phyloP scores from a whole-genome alignment of 1,284 basidiomycete genomes.

The Cryptococcus wingfieldii region DNA sequence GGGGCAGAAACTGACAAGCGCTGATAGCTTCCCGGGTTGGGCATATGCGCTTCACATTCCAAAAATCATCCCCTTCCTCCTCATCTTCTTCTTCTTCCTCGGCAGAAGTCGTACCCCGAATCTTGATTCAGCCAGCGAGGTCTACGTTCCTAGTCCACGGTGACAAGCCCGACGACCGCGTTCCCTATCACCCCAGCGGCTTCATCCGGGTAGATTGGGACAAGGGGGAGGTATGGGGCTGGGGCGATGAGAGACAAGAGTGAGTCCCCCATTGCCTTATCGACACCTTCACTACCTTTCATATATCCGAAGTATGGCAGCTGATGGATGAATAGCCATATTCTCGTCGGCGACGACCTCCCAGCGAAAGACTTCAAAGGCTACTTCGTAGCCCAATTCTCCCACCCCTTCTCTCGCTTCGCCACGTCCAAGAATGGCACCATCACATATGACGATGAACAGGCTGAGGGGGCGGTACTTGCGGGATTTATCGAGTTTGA shows the following conservation, averaged over 20 bases:
- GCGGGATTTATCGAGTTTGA: constrained; percentile 61
- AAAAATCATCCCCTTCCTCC: constrained; percentile 22
- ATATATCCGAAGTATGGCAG: background rate
- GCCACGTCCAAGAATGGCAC: constrained; percentile 57
- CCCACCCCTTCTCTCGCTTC: constrained; percentile 52
- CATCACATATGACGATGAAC: constrained; percentile 29
- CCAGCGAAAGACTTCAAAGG: constrained; percentile 58
- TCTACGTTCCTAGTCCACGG: constrained; percentile 58
- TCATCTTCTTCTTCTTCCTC: background rate
- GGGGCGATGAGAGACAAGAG: constrained; percentile 70
- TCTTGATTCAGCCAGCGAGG: constrained; percentile 68
- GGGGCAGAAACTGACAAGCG: background rate
- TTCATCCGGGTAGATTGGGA: constrained; percentile 54
- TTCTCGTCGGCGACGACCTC: constrained; percentile 44
- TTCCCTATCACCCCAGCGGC: constrained; percentile 55
- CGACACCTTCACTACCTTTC: constrained; percentile 49
- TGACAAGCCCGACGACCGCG: constrained; percentile 42
- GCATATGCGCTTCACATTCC: constrained; percentile 69
- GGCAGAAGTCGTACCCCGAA: constrained; percentile 52
- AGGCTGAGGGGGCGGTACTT: constrained; percentile 48
- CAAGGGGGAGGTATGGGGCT: constrained; percentile 61
- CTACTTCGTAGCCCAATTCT: constrained; percentile 73
- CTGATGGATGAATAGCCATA: constrained; percentile 22
- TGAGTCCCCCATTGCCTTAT: constrained; percentile 53
- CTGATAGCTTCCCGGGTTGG: constrained; percentile 67